Conservation (phyloP, 495 filamentous ascomycete species). For the Usnea hakonensis region DNA sequence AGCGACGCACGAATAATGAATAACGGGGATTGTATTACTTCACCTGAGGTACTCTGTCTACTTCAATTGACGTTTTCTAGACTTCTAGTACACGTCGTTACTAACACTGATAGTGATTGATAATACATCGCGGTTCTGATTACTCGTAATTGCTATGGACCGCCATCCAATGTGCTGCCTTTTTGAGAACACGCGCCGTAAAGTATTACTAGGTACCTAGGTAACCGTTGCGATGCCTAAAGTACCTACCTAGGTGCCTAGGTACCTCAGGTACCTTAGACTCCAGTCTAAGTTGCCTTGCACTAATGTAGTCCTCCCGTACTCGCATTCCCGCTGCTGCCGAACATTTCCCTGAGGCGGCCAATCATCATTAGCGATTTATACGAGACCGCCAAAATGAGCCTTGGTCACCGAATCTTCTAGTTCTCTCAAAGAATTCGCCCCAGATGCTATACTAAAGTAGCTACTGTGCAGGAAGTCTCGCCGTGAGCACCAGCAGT, state of each 20-base stretch:
- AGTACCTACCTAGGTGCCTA: too few relatives aligned
- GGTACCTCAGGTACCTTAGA: too few relatives aligned
- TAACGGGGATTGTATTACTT: not conserved
- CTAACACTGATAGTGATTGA: too few relatives aligned
- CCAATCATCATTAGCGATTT: not conserved
- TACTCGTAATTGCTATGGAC: not conserved
- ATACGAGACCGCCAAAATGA: not conserved
- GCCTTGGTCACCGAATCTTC: not conserved
- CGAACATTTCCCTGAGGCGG: not conserved
- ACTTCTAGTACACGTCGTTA: not conserved
- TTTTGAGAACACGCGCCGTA: not conserved
- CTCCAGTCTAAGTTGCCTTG: too few relatives aligned
- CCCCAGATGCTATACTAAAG: not conserved
- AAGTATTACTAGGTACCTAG: not conserved
- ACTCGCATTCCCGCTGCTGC: conserved; percentile 7
- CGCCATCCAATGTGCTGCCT: not conserved
- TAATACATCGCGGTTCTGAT: too few relatives aligned
- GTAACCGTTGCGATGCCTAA: too few relatives aligned
- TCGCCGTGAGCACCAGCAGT: conserved; percentile 66
- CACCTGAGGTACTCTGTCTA: too few relatives aligned
- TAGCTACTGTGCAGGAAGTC: conserved; percentile 35
- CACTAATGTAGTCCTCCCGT: not conserved
- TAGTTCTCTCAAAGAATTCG: not conserved
- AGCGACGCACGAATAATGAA: not conserved
- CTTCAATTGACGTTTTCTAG: too few relatives aligned